These are phyloP conservation scores for Ceratobasidium sp. DNA, from an alignment of 1,284 basidiomycete species.

Conservation along the genomic window DNA sequence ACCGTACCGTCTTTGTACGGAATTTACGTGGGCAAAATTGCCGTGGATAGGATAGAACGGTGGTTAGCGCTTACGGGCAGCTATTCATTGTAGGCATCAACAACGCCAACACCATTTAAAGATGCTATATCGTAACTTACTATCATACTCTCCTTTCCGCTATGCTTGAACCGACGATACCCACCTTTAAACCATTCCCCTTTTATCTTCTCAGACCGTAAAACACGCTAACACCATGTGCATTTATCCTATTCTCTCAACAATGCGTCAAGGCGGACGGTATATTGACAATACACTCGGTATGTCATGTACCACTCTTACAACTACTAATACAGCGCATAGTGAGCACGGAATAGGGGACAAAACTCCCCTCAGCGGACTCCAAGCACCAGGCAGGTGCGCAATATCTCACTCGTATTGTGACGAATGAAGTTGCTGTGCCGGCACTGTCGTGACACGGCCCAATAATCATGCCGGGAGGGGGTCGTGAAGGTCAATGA, in stretches of 20 bases:
- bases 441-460: not conserved
- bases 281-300: not conserved
- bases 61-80: no score
- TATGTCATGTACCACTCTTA: not conserved
- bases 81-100: not conserved
- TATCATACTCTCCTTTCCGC: not conserved
- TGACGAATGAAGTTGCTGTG: not conserved
- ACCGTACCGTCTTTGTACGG: no score
- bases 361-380: not conserved
- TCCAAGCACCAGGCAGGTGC: not conserved
- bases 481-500: not conserved
- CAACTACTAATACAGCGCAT: not conserved
- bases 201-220: not conserved
- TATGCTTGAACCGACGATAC: not conserved
- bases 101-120: not conserved
- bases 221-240: not conserved
- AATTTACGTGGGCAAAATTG: no score
- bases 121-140: not conserved
- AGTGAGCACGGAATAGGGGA: not conserved
- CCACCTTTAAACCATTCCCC: not conserved
- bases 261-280: not conserved
- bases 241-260: not conserved
- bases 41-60: no score
- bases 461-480: not conserved
- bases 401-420: not conserved